Percentiles rank a stretch among this genome's conserved stretches.
Evolutionary conservation across 2,329 filamentous ascomycete species (phyloP).

Genomic region (Clarireedia monteithiana): DNA sequence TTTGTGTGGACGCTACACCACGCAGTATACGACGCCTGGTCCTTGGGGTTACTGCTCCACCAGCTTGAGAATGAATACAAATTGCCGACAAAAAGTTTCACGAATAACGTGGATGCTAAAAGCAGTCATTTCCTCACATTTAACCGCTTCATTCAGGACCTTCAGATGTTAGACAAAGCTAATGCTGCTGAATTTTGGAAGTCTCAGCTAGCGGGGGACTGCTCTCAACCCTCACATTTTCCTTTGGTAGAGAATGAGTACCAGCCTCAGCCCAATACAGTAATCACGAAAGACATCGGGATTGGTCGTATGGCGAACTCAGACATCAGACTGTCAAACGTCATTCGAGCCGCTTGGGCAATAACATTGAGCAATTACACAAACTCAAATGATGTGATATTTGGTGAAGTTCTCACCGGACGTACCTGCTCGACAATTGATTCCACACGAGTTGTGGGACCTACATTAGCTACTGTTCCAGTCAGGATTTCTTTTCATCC

Average conservation of each 20-base stretch:
- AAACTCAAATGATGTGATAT: constrained; percentile 33
- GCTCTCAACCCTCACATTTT: constrained; percentile 36
- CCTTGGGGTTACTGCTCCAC: constrained; percentile 33
- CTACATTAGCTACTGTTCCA: constrained; percentile 35
- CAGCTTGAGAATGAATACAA: constrained; percentile 11
- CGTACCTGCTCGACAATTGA: constrained; percentile 32
- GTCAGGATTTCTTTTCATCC: constrained; percentile 5
- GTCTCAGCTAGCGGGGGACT: constrained; percentile 35
- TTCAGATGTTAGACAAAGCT: constrained; percentile 34
- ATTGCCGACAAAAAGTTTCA: constrained; percentile 16
- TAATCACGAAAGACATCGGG: not conserved
- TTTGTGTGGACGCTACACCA: constrained; percentile 51
- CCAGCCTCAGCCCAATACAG: not conserved
- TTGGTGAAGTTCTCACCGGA: constrained; percentile 37
- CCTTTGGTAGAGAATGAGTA: constrained; percentile 26
- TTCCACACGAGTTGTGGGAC: constrained; percentile 36
- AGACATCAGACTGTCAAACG: constrained; percentile 13
- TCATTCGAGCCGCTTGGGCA: constrained; percentile 32
- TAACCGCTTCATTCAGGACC: constrained; percentile 37
- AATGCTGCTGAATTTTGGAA: constrained; percentile 40
- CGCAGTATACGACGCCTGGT: constrained; percentile 49
- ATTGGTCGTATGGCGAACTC: not conserved
- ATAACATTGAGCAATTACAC: constrained; percentile 34
- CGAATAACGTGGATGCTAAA: constrained; percentile 23
- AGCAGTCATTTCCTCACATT: constrained; percentile 16